Evolutionary conservation across 768 basidiomycete genomes (phyloP).

Genomic region (Lentinula edodes): DNA sequence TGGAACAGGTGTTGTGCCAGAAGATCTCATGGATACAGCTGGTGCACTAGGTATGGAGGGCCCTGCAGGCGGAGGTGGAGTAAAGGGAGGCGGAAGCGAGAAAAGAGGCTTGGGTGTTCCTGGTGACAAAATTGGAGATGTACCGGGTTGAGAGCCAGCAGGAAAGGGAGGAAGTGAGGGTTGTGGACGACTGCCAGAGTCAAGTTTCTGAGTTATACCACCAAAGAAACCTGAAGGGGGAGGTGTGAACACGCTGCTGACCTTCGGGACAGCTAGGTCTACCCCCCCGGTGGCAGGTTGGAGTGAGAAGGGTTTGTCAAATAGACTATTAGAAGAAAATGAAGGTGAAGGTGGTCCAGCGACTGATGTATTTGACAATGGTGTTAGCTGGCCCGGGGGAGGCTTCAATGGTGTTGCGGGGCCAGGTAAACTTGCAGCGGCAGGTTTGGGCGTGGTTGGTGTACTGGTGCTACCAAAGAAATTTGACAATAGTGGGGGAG

Average conservation of each 20-base stretch:
- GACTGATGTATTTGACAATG: neutral
- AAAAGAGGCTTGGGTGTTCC: neutral
- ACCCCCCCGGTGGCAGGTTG: neutral
- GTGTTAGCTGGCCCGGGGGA: neutral
- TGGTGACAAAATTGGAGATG: neutral
- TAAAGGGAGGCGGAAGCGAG: constrained; percentile 9
- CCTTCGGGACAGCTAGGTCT: neutral
- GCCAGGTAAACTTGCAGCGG: constrained; percentile 3
- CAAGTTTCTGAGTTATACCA: neutral
- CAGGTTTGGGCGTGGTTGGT: constrained; percentile 6
- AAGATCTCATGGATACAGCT: constrained; percentile 6
- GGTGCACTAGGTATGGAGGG: neutral
- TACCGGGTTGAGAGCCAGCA: neutral
- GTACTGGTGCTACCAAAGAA: neutral
- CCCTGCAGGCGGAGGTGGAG: neutral
- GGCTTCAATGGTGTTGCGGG: constrained; percentile 4
- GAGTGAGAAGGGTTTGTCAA: constrained; percentile 2
- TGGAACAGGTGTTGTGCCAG: neutral
- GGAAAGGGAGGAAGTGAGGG: neutral
- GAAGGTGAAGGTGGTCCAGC: neutral
- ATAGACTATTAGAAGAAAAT: neutral
- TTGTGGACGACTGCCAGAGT: neutral
- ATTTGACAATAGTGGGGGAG: constrained; percentile 3
- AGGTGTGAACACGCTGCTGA: neutral
- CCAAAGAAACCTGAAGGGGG: neutral